Evolutionary conservation across 805 yeast genomes (phyloP).

Genomic region (Schwanniomyces occidentalis): DNA sequence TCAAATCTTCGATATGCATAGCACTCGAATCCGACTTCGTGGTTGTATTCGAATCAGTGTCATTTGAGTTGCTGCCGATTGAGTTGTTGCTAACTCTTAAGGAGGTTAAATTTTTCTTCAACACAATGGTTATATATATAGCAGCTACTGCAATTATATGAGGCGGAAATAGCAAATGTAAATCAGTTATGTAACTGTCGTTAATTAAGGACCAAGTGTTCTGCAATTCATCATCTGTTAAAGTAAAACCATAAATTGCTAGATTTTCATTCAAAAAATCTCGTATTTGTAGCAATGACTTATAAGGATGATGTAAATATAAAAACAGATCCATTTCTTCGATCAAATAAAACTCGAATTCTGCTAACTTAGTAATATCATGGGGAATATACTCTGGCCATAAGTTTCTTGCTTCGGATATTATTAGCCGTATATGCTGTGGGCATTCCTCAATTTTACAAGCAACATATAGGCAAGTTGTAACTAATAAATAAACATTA

Average conservation of each 20-base stretch:
- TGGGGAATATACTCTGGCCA: constrained; percentile 97
- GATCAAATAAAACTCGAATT: constrained; percentile 89
- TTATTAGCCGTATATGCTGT: constrained; percentile 81
- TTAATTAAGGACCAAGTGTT: constrained; percentile 87
- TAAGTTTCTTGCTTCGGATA: constrained; percentile 79
- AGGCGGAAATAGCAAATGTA: constrained; percentile 82
- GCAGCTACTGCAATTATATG: constrained; percentile 83
- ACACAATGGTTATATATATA: constrained; percentile 71
- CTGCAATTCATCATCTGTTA: constrained; percentile 71
- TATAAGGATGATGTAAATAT: constrained; percentile 76
- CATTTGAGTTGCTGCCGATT: constrained; percentile 7
- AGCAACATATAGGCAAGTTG: constrained; percentile 85
- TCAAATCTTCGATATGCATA: constrained; percentile 41
- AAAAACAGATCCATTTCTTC: constrained; percentile 80
- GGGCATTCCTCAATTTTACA: constrained; percentile 96
- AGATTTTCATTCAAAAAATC: constrained; percentile 38
- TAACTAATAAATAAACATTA: constrained; percentile 74
- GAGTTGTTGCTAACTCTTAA: constrained; percentile 9
- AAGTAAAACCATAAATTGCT: constrained; percentile 25
- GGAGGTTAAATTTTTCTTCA: constrained; percentile 40
- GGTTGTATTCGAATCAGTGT: constrained; percentile 15
- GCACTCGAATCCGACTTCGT: constrained; percentile 8
- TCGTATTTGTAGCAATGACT: constrained; percentile 56
- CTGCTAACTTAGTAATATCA: constrained; percentile 89
- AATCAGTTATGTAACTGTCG: constrained; percentile 86